Evolutionary conservation across 768 basidiomycete genomes (phyloP), one percentile per base, ranked within the genome.

Genomic region (Podaxis sp.): DNA sequence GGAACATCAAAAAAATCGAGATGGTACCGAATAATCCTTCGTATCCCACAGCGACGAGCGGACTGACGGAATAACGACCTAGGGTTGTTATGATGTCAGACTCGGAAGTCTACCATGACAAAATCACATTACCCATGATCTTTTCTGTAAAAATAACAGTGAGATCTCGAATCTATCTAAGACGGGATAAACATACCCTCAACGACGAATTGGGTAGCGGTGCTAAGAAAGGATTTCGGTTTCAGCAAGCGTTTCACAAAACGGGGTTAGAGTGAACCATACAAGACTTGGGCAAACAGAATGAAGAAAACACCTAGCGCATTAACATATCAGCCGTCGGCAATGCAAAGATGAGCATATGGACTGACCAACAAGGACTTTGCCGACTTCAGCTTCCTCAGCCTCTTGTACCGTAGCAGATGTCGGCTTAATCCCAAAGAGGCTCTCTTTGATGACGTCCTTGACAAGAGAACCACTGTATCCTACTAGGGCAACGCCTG

Each of bases 231-330:
- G 33, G 43, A 59, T 46, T 63, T 66, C 50, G 61, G 55, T 50
- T 50, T 66, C 62, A 64, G 63, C 51, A 63, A 47, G 38, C 29
- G 57, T 52, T 57, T 50, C 12, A 52, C 54, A 68, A 66, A 64
- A 68, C 55, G 63, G 64, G 65, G 63, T 40, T 49, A 50, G 38
- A 56, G 36, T 50, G n/a, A 24, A 55, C 64, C 89, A 81, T 72
- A 94, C 92, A 98, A 98, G 66, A 97, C 75, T 75, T 98, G 96
- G 25, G 96, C 96, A 72, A 97, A 94, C 29, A 97, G 76, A 59
- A 98, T 83, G 73, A 99, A 89, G 73, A 93, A 86, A 36, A 98
- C 88, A 59, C 96, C 96, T 92, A 61, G 29, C 63, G 37, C 55
- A 54, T 57, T 57, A 22, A 63, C 47, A 56, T 36, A 22, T 63